Percentiles rank a stretch among this genome's conserved stretches.
Conservation (phyloP, 2,329 filamentous ascomycete species). For the Eurotiales sp. region DNA sequence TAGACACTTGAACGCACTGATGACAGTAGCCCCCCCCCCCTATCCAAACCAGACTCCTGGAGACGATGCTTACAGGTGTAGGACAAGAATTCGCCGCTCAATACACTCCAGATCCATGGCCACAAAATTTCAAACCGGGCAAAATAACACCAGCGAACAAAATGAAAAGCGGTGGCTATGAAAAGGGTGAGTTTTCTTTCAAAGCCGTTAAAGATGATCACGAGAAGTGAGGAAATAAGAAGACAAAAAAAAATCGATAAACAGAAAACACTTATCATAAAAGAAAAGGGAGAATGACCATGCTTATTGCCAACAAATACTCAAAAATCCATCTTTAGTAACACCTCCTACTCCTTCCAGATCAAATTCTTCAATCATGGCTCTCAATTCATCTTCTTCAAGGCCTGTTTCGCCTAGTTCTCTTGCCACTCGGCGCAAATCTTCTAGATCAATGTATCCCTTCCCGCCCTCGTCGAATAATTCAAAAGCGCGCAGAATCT, state of each 20-base stretch:
- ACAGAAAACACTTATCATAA: too few relatives aligned
- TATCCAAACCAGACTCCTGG: neutral
- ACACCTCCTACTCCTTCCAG: slow-evolving; percentile 83
- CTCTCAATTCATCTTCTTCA: slow-evolving; percentile 84
- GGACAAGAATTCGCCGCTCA: slow-evolving; percentile 3
- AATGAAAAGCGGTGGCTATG: neutral
- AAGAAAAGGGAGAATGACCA: neutral
- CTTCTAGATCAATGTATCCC: slow-evolving; percentile 83
- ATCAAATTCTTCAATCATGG: slow-evolving; percentile 99
- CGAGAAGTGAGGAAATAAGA: neutral
- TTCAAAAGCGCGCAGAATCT: slow-evolving; percentile 85
- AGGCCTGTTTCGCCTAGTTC: slow-evolving; percentile 84
- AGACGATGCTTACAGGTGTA: neutral
- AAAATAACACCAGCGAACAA: slow-evolving; percentile 2
- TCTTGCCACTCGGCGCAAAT: slow-evolving; percentile 79
- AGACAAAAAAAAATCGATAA: slow-evolving; percentile 2
- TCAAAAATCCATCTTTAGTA: slow-evolving; percentile 60
- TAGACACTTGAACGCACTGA: neutral
- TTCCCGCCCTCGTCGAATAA: slow-evolving; percentile 93
- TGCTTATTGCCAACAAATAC: slow-evolving; percentile 57
- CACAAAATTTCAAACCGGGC: neutral
- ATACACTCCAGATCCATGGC: neutral
- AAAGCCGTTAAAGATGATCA: neutral
- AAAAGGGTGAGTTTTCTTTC: neutral
- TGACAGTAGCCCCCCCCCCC: neutral